Evolutionary conservation across 495 filamentous ascomycete genomes (phyloP).

Genomic region (Bryoglossum gracile): DNA sequence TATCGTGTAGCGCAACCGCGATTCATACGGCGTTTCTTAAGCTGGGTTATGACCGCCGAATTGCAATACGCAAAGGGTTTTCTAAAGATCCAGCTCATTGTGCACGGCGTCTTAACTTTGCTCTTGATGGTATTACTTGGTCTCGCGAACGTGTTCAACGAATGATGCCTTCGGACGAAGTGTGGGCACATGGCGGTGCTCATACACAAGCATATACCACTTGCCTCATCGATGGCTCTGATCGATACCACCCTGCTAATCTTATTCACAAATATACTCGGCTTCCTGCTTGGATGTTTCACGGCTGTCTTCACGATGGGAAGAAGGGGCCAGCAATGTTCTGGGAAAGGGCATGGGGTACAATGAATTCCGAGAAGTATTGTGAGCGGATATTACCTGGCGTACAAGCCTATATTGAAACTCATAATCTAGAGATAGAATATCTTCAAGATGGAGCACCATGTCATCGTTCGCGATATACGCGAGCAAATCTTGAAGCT

Average conservation of each 20-base stretch:
- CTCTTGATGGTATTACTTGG: neutral
- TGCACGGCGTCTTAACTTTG: neutral
- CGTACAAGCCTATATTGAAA: neutral
- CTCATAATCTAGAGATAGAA: neutral
- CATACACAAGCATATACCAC: neutral
- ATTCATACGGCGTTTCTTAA: too few relatives aligned
- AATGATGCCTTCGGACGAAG: neutral
- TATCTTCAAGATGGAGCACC: neutral
- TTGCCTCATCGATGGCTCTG: neutral
- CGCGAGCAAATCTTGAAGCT: neutral
- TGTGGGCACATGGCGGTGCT: neutral
- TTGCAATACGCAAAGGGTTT: too few relatives aligned
- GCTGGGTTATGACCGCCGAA: too few relatives aligned
- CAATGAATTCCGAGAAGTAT: too few relatives aligned
- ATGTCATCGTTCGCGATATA: neutral
- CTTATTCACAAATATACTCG: neutral
- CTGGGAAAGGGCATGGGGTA: neutral
- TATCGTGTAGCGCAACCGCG: too few relatives aligned
- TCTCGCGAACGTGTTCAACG: neutral
- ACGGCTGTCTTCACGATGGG: neutral
- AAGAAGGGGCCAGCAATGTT: neutral
- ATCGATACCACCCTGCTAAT: neutral
- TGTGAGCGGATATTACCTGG: too few relatives aligned
- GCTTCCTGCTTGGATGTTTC: neutral
- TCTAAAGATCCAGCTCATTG: neutral